Percentiles rank a stretch among this genome's conserved stretches.
Conservation (phyloP, 495 filamentous ascomycete species). For the Penicillium desertorum region DNA sequence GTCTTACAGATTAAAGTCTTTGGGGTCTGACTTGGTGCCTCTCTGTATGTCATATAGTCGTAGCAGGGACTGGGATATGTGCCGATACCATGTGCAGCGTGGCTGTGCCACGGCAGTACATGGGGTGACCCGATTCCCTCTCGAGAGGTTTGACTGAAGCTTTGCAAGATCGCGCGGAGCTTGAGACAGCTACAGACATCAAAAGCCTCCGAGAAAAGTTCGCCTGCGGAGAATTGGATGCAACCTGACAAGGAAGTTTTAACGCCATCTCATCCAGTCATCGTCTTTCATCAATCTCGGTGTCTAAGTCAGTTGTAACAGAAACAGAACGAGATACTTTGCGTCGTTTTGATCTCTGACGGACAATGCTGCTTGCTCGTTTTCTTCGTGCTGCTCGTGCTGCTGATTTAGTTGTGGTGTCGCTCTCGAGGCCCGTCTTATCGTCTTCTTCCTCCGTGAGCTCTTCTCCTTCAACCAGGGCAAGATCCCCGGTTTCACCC, state of each 20-base stretch:
- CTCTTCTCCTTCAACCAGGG: slow-evolving; percentile 64
- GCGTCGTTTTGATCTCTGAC: slow-evolving; percentile 30
- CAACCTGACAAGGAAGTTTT: background rate
- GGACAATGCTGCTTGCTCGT: slow-evolving; percentile 10
- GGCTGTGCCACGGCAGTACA: slow-evolving; percentile 11
- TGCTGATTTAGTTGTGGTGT: slow-evolving; percentile 7
- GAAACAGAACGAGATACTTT: slow-evolving; percentile 22
- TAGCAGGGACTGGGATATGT: background rate
- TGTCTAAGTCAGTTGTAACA: slow-evolving; percentile 29
- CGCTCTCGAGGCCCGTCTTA: slow-evolving; percentile 8
- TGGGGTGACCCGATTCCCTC: slow-evolving; percentile 17
- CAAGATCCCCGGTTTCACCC: slow-evolving; percentile 71
- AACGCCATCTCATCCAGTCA: slow-evolving; percentile 2
- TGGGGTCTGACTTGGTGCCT: background rate
- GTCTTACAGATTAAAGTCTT: background rate
- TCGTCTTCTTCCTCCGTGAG: slow-evolving; percentile 27
- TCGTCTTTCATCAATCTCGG: slow-evolving; percentile 23
- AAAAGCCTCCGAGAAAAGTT: slow-evolving; percentile 2
- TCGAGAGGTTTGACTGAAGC: background rate
- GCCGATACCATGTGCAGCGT: slow-evolving; percentile 11
- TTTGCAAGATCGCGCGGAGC: background rate
- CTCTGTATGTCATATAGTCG: background rate
- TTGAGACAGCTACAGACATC: background rate
- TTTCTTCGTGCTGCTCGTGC: slow-evolving; percentile 14
- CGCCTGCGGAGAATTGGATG: background rate